A percentile compares a stretch with the other conserved stretches of the same genome.
These are phyloP conservation scores for Clavispora fructus DNA, from an alignment of 805 yeast species.

Conservation along the genomic window DNA sequence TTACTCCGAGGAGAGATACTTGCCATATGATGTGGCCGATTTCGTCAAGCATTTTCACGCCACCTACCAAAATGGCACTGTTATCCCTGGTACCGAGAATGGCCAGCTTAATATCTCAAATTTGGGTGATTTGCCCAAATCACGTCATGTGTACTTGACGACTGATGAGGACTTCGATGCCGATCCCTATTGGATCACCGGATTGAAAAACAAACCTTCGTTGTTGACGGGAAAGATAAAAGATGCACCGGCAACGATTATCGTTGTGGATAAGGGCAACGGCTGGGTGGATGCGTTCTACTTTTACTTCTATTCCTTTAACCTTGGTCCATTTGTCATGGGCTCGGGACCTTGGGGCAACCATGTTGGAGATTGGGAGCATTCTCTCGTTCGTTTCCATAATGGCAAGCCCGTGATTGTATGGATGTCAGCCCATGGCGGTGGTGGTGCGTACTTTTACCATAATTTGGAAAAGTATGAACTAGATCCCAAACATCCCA, in stretches of 20 bases:
- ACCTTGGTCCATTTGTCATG: constrained; percentile 95
- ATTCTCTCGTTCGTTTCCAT: constrained; percentile 77
- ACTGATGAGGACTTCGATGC: constrained; percentile 63
- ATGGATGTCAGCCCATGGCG: constrained; percentile 99
- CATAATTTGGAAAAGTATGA: constrained; percentile 66
- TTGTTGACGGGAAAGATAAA: constrained; percentile 64
- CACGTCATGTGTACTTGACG: constrained; percentile 50
- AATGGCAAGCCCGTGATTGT: constrained; percentile 75
- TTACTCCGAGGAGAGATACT: constrained; percentile 81
- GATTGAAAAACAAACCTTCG: constrained; percentile 60
- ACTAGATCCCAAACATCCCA: constrained; percentile 47
- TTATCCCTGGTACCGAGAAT: constrained; percentile 26
- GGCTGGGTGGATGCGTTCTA: constrained; percentile 95
- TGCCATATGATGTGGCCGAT: constrained; percentile 75
- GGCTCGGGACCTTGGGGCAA: constrained; percentile 97
- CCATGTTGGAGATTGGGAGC: constrained; percentile 99
- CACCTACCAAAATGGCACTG: constrained; percentile 46
- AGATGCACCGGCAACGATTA: constrained; percentile 73
- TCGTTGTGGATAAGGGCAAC: constrained; percentile 88
- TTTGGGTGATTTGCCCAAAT: constrained; percentile 27
- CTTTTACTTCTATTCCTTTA: constrained; percentile 94
- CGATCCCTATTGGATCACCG: constrained; percentile 83
- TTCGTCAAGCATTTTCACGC: constrained; percentile 65
- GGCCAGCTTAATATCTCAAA: constrained; percentile 24
- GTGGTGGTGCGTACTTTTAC: constrained; percentile 85